Base-by-base conservation (phyloP, 2,329 filamentous ascomycete genomes). In the Harringtonia lauricola region DNA sequence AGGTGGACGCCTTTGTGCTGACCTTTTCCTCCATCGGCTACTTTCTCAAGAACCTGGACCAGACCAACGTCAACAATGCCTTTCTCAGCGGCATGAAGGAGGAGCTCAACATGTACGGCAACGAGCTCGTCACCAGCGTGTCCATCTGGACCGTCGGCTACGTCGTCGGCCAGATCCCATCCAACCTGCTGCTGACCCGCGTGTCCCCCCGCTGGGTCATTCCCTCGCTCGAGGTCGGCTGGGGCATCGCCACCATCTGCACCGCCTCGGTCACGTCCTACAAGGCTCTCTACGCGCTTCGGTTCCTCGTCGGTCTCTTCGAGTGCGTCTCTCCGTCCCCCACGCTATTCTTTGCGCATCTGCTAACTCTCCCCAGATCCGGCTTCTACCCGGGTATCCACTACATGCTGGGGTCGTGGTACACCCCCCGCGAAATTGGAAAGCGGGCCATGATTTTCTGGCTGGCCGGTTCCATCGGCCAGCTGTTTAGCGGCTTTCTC, bases 401-500 rank as follows among this genome's bases (percentile, higher is more conserved):
- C 47, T 68, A 66, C 45, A 59, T 67, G 42, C 57, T 68, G 3
- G 65, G 66, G 8, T 61, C 71, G 0, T 81, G 77, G 76, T 81
- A 81, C 51, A 80, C 70, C 0, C 66, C 68, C 15, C 62, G 65
- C 13, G 78, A 82, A 47, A 66, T 83, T 0, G 76, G 74, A 1
- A 82, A 81, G 54, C 67, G 79, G 2, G 74, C 68, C 4, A 77
- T 74, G 38, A 72, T 83, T 39, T 83, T 82, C 53, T 79, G 74
- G 1, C 66, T 73, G 0, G 75, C 73, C 12, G 76, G 76, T 1
- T 64, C 79, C 2, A 72, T 72, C 71, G 52, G 52, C 7, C 24
- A 17, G 4, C 55, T 62, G 46, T 51, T 61, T 15, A 57, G 54
- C 36, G 60, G 60, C 0, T 59, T 61, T 36, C 55, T 76, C 0